Base-by-base conservation (phyloP, 805 yeast genomes). In the Spathaspora arborariae region DNA sequence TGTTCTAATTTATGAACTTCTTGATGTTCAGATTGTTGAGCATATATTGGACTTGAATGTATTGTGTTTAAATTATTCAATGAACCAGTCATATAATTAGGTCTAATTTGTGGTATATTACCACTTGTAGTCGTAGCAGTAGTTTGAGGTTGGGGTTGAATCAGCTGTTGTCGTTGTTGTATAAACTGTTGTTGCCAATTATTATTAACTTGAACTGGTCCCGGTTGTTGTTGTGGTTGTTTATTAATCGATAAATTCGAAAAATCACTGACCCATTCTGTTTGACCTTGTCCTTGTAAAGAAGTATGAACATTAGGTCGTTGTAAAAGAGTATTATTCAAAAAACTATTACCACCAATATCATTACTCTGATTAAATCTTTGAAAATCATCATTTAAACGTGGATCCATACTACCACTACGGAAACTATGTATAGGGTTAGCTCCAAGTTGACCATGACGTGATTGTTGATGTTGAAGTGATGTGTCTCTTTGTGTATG, bases 401-500 rank as follows among this genome's bases (percentile, higher is more conserved):
- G 55, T 3, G 53, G 45, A 50, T 76, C 79, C 13, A 59, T 56
- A 6, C 48, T 55, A 8, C 53, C 54, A 15, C 44, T 38, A 18
- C 59, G 53, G 44, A 57, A 59, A 24, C 45, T 51, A 11, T 21
- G 48, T n/a, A 42, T 45, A 30, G 24, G 46, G 19, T 18, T 49
- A 22, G 45, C 47, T 10, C 44, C 41, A 11, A 21, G 43, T 15
- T 41, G 44, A 41, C 21, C 5, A 16, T 46, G 38, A n/a, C 35
- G 27, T 5, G 35, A 30, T 15, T 33, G 41, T 19, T 71, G 76
- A 39, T 65, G 59, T 41, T 65, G 70, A 11, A 74, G 57, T 6
- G 78, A 66, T 44, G 54, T 63, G 52, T 75, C 79, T 33, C 69
- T 46, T 45, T 68, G 71, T 0, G 76, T 51, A 45, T 72, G 76